These are phyloP conservation scores for Funneliformis caledonium DNA, from an alignment of 371 early-diverging fungal genomes.

Conservation along the genomic window DNA sequence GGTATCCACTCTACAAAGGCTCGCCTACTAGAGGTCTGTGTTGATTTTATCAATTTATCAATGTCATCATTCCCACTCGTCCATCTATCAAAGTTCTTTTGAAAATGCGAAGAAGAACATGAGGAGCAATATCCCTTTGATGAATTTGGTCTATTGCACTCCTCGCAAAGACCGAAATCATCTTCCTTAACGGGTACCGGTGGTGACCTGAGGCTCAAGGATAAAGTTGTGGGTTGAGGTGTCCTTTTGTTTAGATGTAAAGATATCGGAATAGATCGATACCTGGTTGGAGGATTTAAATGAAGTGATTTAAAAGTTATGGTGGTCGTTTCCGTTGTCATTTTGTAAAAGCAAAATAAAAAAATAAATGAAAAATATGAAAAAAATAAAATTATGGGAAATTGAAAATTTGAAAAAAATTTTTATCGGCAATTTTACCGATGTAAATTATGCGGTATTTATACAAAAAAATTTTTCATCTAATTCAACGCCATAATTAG, in stretches of 20 bases:
- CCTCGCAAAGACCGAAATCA: background rate
- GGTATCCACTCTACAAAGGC: constrained; percentile 17
- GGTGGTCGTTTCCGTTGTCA: background rate
- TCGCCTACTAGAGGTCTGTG: background rate
- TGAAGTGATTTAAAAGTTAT: background rate
- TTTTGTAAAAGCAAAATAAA: background rate
- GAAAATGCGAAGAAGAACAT: background rate
- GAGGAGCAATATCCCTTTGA: background rate
- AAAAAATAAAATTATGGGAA: too few species aligned
- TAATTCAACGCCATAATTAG: too few species aligned
- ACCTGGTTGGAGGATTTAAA: background rate
- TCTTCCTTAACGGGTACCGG: background rate
- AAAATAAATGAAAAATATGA: too few species aligned
- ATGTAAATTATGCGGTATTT: too few species aligned
- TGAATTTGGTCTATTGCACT: background rate
- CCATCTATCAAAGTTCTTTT: background rate
- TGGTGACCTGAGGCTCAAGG: background rate
- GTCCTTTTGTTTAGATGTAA: background rate
- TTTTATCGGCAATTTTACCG: too few species aligned
- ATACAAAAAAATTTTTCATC: too few species aligned
- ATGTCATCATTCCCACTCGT: background rate
- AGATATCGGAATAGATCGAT: background rate
- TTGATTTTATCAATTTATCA: background rate
- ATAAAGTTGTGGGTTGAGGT: background rate
- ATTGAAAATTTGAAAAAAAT: too few species aligned